Base-by-base conservation (phyloP, 805 yeast genomes). In the Blastobotrys attinorum region DNA sequence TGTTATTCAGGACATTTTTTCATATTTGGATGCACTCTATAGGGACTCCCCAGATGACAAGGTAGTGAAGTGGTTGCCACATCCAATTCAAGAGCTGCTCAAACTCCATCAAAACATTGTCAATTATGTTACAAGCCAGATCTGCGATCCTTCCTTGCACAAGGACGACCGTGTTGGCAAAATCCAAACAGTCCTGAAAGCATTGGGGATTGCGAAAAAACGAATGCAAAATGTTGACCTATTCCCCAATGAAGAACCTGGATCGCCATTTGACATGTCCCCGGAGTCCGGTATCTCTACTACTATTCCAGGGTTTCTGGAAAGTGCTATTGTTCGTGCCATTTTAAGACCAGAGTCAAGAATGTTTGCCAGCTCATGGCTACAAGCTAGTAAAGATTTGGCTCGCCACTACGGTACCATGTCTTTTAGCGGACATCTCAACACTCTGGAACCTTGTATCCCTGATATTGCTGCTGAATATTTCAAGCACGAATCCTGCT, bases 271-370 rank as follows among this genome's bases (percentile, higher is more conserved):
- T 43, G 58, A 22, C 31, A 15, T 23, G 11, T 38, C 45, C 6
- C 44, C 39, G 7, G 48, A 37, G 7, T 37, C 51, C 16, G 29
- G 29, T 25, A n/a, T n/a, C n/a, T 40, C 51, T 18, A 49, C 54
- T 5, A 54, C 56, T 49, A 73, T 89, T 16, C 96, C 97, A 3
- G 83, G 95, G 1, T 81, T 88, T 58, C 70, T 90, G 43, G 97
- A 90, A 60, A 71, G 88, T 2, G 85, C 92, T 11, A 67, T 89
- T 29, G 69, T 75, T 0, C 76, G 83, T 51, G 86, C 88, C 1
- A 73, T 89, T 15, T 67, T 85, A 25, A 71, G 90, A 1, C 96
- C 96, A 0, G 92, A 84, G 56, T 77, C 90, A 25, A 71, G 97
- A 46, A 60, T 69, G 15, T 86, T 75, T 57, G 74, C 82, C 6